A percentile compares a stretch with the other conserved stretches of the same genome.
These are phyloP conservation scores for Candida ulmi DNA, from an alignment of 805 yeast species.

Conservation along the genomic window DNA sequence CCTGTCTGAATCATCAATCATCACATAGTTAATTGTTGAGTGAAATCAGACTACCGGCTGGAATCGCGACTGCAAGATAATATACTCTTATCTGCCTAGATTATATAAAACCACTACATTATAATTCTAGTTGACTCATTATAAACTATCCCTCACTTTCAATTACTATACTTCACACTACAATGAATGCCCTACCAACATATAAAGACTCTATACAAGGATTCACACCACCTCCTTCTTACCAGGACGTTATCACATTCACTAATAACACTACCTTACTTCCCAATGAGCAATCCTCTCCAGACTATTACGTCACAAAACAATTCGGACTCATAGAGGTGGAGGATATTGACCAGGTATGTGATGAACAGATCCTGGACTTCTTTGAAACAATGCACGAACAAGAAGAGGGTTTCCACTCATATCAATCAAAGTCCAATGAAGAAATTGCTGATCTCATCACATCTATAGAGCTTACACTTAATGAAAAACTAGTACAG, in stretches of 20 bases:
- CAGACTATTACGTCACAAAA: conserved; percentile 5
- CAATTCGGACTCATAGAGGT: conserved; percentile 2
- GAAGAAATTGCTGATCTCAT: conserved; percentile 11
- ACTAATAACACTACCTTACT: conserved; percentile 4
- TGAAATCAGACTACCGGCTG: too few species aligned
- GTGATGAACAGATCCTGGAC: conserved; percentile 7
- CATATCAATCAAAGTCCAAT: conserved; percentile 1
- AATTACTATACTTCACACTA: too few species aligned
- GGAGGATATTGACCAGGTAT: conserved; percentile 5
- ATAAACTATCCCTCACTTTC: too few species aligned
- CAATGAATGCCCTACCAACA: conserved; percentile 11
- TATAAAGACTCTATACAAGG: conserved; percentile 14
- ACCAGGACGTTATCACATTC: conserved; percentile 10
- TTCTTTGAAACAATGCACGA: conserved; percentile 7
- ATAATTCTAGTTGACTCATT: too few species aligned
- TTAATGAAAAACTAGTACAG: conserved; percentile 18
- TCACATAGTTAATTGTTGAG: too few species aligned
- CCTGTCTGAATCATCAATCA: too few species aligned
- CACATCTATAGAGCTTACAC: conserved; percentile 5
- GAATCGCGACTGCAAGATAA: too few species aligned
- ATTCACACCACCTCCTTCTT: conserved; percentile 19
- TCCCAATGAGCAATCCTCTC: conserved; percentile 10
- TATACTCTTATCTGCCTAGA: too few species aligned
- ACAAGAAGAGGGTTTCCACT: not conserved
- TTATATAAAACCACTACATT: too few species aligned